phyloP scores from a whole-genome alignment of 306 rosid genomes.

The Alnus rubra region DNA sequence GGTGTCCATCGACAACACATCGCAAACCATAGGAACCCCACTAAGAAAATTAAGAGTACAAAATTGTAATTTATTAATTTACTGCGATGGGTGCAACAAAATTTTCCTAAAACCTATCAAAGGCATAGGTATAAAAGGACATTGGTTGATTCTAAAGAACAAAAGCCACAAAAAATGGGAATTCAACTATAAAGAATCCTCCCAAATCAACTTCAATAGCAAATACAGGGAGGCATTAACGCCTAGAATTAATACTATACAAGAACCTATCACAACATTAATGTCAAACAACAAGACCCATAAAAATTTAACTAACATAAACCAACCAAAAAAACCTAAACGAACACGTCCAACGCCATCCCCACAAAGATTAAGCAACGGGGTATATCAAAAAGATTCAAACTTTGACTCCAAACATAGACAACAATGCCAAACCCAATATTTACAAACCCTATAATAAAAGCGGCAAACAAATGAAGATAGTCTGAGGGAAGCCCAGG shows the following conservation, averaged over 20 bases:
- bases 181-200: constrained; percentile 8
- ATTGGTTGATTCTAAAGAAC: constrained; percentile 5
- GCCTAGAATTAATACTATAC: constrained; percentile 9
- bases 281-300: constrained; percentile 10
- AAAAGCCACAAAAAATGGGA: neutral
- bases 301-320: constrained; percentile 5
- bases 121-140: neutral
- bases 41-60: neutral
- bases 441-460: constrained; percentile 15
- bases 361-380: constrained; percentile 12
- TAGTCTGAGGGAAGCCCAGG: neutral
- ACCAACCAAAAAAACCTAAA: constrained; percentile 26
- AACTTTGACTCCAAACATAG: constrained; percentile 19
- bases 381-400: constrained; percentile 8
- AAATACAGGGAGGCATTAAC: constrained; percentile 18
- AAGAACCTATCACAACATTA: constrained; percentile 1
- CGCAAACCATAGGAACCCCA: neutral
- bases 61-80: neutral
- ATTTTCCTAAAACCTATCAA: neutral
- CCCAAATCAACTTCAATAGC: neutral
- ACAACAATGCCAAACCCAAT: constrained; percentile 34
- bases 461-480: neutral
- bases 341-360: neutral
- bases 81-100: neutral
- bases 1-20: neutral